Percentiles rank a stretch among this genome's conserved stretches.
phyloP scores from a whole-genome alignment of 306 rosid species.

The Psophocarpus tetragonolobus region DNA sequence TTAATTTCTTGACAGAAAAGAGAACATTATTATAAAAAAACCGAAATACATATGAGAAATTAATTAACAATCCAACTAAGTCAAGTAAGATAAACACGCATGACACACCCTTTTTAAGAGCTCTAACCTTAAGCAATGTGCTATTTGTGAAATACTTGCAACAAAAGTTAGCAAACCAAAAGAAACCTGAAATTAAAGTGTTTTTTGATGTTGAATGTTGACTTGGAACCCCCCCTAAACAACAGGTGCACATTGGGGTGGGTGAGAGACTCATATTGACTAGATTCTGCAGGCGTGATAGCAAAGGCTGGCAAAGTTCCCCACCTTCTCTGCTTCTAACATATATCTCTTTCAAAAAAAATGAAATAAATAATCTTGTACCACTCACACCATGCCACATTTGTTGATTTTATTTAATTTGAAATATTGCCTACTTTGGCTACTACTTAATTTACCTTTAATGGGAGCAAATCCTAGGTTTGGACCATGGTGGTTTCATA shows the following conservation, averaged over 20 bases:
- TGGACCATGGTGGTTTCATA: constrained; percentile 33
- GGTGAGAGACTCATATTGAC: not conserved
- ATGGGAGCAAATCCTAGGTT: constrained; percentile 29
- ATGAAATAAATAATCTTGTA: too few relatives aligned
- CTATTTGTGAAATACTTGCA: not conserved
- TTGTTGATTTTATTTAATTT: constrained; percentile 5
- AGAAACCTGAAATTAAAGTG: not conserved
- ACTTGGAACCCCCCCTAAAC: not conserved
- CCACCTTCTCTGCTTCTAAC: not conserved
- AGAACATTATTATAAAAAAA: not conserved
- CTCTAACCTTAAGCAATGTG: not conserved
- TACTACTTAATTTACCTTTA: not conserved
- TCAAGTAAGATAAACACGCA: not conserved
- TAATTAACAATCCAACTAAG: not conserved
- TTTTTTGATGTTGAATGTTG: not conserved
- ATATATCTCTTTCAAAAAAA: too few relatives aligned
- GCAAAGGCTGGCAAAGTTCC: not conserved
- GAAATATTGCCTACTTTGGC: constrained; percentile 10
- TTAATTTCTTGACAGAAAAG: not conserved
- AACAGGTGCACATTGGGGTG: not conserved
- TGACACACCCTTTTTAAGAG: not conserved
- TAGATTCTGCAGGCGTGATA: not conserved
- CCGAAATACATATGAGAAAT: not conserved
- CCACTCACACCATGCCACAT: not conserved
- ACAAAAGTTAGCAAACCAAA: not conserved